These are phyloP conservation scores for Citrus reticulata DNA, from an alignment of 345 rosid genomes.

Conservation along the genomic window DNA sequence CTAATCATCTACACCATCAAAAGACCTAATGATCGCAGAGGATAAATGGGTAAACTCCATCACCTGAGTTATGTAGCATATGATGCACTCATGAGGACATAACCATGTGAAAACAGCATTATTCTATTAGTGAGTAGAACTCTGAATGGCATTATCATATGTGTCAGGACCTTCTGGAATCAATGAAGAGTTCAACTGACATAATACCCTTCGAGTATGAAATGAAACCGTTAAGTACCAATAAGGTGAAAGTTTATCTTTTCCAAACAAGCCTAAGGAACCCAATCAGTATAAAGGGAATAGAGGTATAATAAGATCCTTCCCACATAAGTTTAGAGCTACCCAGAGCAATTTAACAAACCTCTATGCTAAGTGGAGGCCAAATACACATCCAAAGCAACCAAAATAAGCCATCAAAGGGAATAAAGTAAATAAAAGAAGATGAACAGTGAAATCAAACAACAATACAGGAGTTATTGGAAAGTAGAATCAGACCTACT, in stretches of 20 bases:
- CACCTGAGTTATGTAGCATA: background rate
- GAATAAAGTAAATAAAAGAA: background rate
- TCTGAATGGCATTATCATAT: background rate
- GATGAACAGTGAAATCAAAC: background rate
- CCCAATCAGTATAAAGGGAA: background rate
- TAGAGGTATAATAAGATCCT: background rate
- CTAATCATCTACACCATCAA: background rate
- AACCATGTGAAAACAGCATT: background rate
- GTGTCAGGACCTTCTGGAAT: background rate
- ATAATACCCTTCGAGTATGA: background rate
- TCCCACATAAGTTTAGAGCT: background rate
- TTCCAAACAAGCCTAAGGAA: background rate
- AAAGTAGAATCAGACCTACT: conserved; percentile 49
- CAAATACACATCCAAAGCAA: background rate
- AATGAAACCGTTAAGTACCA: background rate
- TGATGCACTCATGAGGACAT: background rate
- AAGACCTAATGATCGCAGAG: background rate
- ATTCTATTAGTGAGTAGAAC: background rate
- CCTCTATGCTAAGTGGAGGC: background rate
- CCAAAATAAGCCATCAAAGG: background rate
- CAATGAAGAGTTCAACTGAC: background rate
- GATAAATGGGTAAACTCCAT: background rate
- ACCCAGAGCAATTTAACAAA: background rate
- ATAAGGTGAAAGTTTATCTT: background rate
- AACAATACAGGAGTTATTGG: background rate